phyloP scores from a whole-genome alignment of 805 yeast genomes.

The Lachancea thermotolerans region DNA sequence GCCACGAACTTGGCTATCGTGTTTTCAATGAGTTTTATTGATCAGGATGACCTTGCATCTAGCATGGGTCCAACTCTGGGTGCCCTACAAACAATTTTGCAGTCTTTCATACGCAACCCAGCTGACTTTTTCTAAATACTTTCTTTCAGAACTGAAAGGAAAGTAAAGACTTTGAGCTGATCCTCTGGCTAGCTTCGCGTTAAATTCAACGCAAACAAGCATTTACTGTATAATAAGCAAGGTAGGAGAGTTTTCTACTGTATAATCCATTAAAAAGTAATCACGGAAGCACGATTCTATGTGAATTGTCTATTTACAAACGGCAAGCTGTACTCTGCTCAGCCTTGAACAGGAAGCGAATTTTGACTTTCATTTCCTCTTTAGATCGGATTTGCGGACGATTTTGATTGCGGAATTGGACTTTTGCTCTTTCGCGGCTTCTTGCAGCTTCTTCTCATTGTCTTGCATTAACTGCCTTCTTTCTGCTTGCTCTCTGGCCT shows the following conservation, averaged over 20 bases:
- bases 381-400: conserved; percentile 23
- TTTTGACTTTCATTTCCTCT: conserved; percentile 5
- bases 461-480: conserved; percentile 33
- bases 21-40: conserved; percentile 58
- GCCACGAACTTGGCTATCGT: conserved; percentile 88
- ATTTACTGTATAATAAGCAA: conserved; percentile 4
- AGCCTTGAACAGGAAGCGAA: no score
- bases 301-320: conserved; percentile 1
- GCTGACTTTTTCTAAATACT: conserved; percentile 25
- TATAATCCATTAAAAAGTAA: no score
- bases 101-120: conserved; percentile 40
- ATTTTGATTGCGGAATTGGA: conserved; percentile 25
- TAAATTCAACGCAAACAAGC: background rate
- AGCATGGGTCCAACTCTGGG: conserved; percentile 47
- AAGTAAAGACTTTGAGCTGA: background rate
- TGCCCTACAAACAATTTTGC: conserved; percentile 46
- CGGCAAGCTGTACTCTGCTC: no score
- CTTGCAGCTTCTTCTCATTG: conserved; percentile 30
- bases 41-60: conserved; percentile 36
- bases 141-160: background rate
- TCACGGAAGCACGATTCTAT: background rate
- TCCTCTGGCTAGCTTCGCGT: background rate
- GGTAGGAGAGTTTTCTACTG: background rate
- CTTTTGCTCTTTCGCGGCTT: conserved; percentile 28
- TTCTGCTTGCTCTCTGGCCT: conserved; percentile 35